phyloP scores from a whole-genome alignment of 345 rosid genomes.

The Dimocarpus longan region DNA sequence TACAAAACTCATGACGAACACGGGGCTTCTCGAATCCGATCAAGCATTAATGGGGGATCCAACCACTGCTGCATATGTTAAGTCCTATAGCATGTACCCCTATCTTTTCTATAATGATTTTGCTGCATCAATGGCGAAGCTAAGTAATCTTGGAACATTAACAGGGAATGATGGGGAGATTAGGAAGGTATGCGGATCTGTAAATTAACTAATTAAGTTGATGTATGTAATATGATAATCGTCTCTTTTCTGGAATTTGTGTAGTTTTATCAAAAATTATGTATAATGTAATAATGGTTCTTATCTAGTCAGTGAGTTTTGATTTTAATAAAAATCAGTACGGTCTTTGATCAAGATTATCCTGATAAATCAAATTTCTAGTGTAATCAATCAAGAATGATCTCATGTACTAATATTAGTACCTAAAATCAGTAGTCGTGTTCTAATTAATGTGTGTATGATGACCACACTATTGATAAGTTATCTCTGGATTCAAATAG shows the following conservation, averaged over 20 bases:
- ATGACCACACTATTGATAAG: too few species aligned
- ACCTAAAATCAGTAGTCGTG: background rate
- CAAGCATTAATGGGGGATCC: conserved; percentile 57
- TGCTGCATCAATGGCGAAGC: conserved; percentile 70
- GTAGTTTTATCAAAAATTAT: background rate
- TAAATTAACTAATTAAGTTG: conserved; percentile 45
- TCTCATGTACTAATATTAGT: background rate
- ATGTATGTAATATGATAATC: background rate
- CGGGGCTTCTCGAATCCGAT: conserved; percentile 75
- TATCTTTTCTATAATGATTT: conserved; percentile 60
- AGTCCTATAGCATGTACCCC: conserved; percentile 50
- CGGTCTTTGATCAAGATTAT: too few species aligned
- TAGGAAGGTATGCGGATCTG: conserved; percentile 65
- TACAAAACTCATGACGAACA: conserved; percentile 49
- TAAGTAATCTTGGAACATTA: conserved; percentile 59
- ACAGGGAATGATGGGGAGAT: conserved; percentile 66
- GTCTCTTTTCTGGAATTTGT: background rate
- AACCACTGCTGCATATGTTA: conserved; percentile 53
- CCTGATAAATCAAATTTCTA: too few species aligned
- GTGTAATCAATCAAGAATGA: background rate
- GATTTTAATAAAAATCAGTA: too few species aligned
- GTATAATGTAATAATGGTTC: background rate
- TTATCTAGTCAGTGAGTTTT: too few species aligned
- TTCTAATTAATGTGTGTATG: too few species aligned
- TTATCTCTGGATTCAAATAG: too few species aligned